phyloP scores from a whole-genome alignment of 371 early-diverging fungal species.

The Fennellomyces sp. region DNA sequence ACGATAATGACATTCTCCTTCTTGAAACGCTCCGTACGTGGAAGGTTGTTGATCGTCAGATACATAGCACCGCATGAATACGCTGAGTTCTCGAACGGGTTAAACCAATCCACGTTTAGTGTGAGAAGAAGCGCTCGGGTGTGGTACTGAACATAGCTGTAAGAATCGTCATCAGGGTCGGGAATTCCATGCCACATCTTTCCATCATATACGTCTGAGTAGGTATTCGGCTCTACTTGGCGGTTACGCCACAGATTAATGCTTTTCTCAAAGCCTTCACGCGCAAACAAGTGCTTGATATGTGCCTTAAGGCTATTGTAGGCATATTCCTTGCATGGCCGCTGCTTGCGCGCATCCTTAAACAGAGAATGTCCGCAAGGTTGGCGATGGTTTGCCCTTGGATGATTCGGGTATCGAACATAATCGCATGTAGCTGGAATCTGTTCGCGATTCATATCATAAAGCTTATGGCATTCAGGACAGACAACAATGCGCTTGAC shows the following conservation, averaged over 20 bases:
- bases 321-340: too few relatives aligned
- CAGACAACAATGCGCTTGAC: too few relatives aligned
- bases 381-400: too few relatives aligned
- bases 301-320: too few relatives aligned
- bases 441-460: too few relatives aligned
- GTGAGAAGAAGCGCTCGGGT: background rate
- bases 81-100: background rate
- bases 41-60: constrained; percentile 15
- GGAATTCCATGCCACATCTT: background rate
- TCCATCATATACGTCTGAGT: background rate
- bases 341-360: too few relatives aligned
- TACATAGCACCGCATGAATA: constrained; percentile 14
- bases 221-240: background rate
- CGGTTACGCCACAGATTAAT: background rate
- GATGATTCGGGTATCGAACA: too few relatives aligned
- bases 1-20: constrained; percentile 13
- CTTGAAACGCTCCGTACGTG: constrained; percentile 3
- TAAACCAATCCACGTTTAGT: constrained; percentile 17
- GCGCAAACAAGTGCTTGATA: too few relatives aligned
- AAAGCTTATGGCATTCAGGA: too few relatives aligned
- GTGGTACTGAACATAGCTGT: background rate
- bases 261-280: too few relatives aligned
- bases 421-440: too few relatives aligned
- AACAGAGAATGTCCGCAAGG: too few relatives aligned
- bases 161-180: background rate